Evolutionary conservation across 192 early-diverging fungal species (phyloP).

Genomic region (Coemansia sp.): DNA sequence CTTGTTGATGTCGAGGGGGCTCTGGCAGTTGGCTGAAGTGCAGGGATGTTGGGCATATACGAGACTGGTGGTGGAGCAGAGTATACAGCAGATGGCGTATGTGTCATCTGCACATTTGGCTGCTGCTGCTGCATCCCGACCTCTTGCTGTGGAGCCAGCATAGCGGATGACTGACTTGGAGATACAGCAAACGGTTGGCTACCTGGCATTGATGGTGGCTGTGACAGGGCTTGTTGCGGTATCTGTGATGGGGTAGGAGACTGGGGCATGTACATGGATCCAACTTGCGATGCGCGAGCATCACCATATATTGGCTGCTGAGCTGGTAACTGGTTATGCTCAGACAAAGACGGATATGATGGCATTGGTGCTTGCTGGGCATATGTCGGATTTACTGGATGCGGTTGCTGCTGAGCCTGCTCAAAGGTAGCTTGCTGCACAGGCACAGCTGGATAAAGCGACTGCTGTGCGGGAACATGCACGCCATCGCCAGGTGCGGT

Average conservation of each 20-base stretch:
- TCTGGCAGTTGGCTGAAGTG: slow-evolving; percentile 26
- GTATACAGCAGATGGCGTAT: slow-evolving; percentile 19
- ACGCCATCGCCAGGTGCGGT: slow-evolving; percentile 12
- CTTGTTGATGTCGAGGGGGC: slow-evolving; percentile 2
- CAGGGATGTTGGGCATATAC: slow-evolving; percentile 44
- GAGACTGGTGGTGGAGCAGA: slow-evolving; percentile 23
- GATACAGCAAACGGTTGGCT: slow-evolving; percentile 12
- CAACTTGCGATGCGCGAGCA: slow-evolving; percentile 1
- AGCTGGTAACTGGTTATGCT: slow-evolving; percentile 21
- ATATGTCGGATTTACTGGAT: slow-evolving; percentile 3
- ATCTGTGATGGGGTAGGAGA: slow-evolving; percentile 8
- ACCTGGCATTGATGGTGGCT: slow-evolving; percentile 15
- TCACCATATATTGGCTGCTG: slow-evolving; percentile 26
- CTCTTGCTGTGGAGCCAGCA: slow-evolving; percentile 8
- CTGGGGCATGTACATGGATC: slow-evolving; percentile 9
- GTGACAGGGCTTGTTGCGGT: slow-evolving; percentile 19
- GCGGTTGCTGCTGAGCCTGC: slow-evolving; percentile 33
- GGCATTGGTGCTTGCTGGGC: slow-evolving; percentile 11
- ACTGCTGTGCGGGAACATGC: slow-evolving; percentile 30
- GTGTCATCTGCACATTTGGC: slow-evolving; percentile 3
- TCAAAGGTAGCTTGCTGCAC: slow-evolving; percentile 32
- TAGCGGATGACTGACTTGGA: neutral
- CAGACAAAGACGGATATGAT: slow-evolving; percentile 21
- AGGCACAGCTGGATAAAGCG: slow-evolving; percentile 33
- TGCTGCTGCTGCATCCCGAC: neutral